Base-by-base conservation (phyloP, 352 stramenopile genomes). In the Pythium phragmitis region DNA sequence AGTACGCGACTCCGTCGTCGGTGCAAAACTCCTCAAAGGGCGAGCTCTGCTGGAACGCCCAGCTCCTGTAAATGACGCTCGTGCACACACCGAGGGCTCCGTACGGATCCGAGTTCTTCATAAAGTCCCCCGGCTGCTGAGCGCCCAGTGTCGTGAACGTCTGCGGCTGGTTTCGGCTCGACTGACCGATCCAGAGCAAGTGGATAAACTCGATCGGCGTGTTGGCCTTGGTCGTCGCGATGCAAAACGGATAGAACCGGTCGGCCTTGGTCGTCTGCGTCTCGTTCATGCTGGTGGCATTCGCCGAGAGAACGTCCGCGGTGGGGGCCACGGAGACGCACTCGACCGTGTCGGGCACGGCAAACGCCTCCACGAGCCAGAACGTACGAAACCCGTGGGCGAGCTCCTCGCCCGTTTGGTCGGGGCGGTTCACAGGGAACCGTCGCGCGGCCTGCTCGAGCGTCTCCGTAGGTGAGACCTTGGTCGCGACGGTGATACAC, bases 201-300 rank as follows among this genome's bases (percentile, higher is more conserved):
- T 98, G 89, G 49, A 97, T 97, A 56, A 93, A 97, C 80, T 98
- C 92, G 11, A 97, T 81, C 7, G 89, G 93, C 7, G 91, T 97
- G 69, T 97, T 97, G 60, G 91, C 85, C 21, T 90, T 79, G 11
- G 90, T 98, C 14, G 90, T 97, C 12, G 93, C 80, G 52, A 97
- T 80, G 60, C 92, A 97, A 58, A 98, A 98, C 21, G 91, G 92
- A 62, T 98, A 98, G 11, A 75, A 87, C 2, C 80, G 77, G 56
- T 97, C 92, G 3, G 87, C 90, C 14, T 84, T 81, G 5, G 92
- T 97, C 14, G 89, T 98, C 39, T 90, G 63, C 1, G 92, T 96
- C 12, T 83, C 54, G 64, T 97, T 96, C 56, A 93, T 82, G 2
- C 79, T 87, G 33, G 90, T 79, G 9, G 68, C 51, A 65, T 98